These are phyloP conservation scores for Agaricus sinodeliciosus DNA, from an alignment of 768 basidiomycete species.

Conservation along the genomic window DNA sequence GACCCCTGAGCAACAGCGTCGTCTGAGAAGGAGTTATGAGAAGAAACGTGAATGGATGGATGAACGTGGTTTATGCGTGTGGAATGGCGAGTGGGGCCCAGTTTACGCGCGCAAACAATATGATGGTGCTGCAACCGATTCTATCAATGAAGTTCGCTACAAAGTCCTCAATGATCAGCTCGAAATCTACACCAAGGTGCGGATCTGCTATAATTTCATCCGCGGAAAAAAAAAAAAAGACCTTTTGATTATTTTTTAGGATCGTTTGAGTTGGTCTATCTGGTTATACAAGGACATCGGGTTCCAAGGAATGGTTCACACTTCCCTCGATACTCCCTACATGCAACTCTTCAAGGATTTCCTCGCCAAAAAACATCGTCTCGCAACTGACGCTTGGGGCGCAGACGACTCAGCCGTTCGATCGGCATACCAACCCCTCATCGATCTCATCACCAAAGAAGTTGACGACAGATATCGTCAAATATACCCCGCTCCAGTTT, in stretches of 20 bases:
- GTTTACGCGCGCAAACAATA: slow-evolving; percentile 65
- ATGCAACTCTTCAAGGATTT: slow-evolving; percentile 63
- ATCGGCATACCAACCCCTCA: slow-evolving; percentile 57
- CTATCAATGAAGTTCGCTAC: slow-evolving; percentile 61
- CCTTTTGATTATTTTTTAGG: slow-evolving; percentile 25
- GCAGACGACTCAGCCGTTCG: slow-evolving; percentile 53
- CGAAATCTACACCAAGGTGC: slow-evolving; percentile 57
- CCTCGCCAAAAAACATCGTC: slow-evolving; percentile 70
- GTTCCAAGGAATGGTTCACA: slow-evolving; percentile 82
- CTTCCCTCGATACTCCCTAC: slow-evolving; percentile 63
- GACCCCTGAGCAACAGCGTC: slow-evolving; percentile 42
- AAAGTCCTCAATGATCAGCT: slow-evolving; percentile 69
- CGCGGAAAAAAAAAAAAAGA: background rate
- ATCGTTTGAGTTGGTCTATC: slow-evolving; percentile 72
- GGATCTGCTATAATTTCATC: slow-evolving; percentile 5
- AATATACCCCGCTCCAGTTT: slow-evolving; percentile 60
- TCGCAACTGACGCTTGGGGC: slow-evolving; percentile 77
- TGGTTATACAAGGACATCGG: slow-evolving; percentile 87
- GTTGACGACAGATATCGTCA: slow-evolving; percentile 42
- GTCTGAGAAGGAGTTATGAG: slow-evolving; percentile 54
- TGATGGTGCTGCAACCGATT: slow-evolving; percentile 52
- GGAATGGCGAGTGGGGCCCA: slow-evolving; percentile 84
- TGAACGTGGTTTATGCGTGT: slow-evolving; percentile 53
- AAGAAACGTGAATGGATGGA: slow-evolving; percentile 80
- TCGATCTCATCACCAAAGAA: slow-evolving; percentile 53